Percentiles rank a stretch among this genome's conserved stretches.
phyloP scores from a whole-genome alignment of 495 filamentous ascomycete species.

The Schizothecium vesticola region DNA sequence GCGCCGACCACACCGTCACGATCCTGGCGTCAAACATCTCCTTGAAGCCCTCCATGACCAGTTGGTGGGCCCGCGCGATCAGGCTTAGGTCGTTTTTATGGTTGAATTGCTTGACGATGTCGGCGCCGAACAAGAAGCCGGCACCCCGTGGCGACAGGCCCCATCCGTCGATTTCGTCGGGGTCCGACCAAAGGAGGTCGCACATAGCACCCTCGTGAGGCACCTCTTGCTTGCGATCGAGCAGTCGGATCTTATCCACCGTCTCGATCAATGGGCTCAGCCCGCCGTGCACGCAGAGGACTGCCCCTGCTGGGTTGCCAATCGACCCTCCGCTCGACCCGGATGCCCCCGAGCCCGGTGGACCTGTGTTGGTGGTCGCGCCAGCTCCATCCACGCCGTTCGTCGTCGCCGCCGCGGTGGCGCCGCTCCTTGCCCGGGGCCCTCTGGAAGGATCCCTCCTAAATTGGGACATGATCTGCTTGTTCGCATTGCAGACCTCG shows the following conservation, averaged over 20 bases:
- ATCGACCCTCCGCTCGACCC: constrained; percentile 58
- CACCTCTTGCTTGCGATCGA: constrained; percentile 97
- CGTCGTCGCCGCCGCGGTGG: constrained; percentile 10
- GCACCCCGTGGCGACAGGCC: constrained; percentile 90
- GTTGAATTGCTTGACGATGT: constrained; percentile 96
- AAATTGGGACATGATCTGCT: constrained; percentile 70
- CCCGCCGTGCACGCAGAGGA: constrained; percentile 94
- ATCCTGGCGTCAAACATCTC: constrained; percentile 96
- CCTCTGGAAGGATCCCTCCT: constrained; percentile 40
- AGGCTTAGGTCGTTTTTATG: constrained; percentile 84
- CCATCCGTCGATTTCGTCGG: constrained; percentile 98
- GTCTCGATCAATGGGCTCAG: constrained; percentile 86
- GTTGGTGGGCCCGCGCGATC: constrained; percentile 90
- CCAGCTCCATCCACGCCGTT: constrained; percentile 11
- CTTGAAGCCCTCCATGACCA: constrained; percentile 99
- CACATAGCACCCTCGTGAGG: constrained; percentile 99
- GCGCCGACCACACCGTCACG: constrained; percentile 95
- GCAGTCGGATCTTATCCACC: constrained; percentile 90
- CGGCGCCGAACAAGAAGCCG: constrained; percentile 91
- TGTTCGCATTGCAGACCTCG: constrained; percentile 79
- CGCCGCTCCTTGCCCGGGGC: constrained; percentile 32
- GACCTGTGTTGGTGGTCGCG: constrained; percentile 51
- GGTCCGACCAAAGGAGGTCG: constrained; percentile 95
- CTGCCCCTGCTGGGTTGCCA: constrained; percentile 67
- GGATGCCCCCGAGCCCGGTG: constrained; percentile 74